Percentiles rank a stretch among this genome's conserved stretches.
Conservation (phyloP, 2,329 filamentous ascomycete genomes). For the Epichloe amarillans region DNA sequence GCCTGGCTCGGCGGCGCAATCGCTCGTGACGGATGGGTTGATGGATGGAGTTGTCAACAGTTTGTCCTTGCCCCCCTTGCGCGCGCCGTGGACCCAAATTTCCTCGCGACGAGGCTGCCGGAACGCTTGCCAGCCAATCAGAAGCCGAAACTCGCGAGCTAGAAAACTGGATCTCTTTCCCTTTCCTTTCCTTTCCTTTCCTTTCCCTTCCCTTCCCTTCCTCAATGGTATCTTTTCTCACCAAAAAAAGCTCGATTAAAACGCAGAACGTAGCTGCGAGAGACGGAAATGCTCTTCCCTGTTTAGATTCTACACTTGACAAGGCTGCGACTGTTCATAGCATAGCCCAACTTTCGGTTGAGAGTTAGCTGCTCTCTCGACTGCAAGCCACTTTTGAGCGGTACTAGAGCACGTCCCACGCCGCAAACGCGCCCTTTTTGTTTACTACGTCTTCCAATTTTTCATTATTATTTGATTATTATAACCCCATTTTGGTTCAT, state of each 20-base stretch:
- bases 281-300: not conserved
- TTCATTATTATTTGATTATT: not conserved
- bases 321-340: not conserved
- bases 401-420: not conserved
- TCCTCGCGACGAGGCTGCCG: slow-evolving; percentile 24
- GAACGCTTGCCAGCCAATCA: slow-evolving; percentile 15
- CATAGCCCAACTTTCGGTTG: not conserved
- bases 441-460: not conserved
- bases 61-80: slow-evolving; percentile 3
- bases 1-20: slow-evolving; percentile 6
- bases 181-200: too few species aligned
- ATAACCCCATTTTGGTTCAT: not conserved
- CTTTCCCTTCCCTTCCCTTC: too few species aligned
- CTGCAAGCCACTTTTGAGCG: not conserved
- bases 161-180: not conserved
- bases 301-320: not conserved
- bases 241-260: not conserved
- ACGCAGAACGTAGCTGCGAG: not conserved
- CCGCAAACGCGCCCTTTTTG: too few species aligned
- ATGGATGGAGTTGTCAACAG: slow-evolving; percentile 2
- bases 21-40: slow-evolving; percentile 5
- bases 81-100: slow-evolving; percentile 20
- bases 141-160: not conserved
- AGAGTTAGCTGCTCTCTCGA: not conserved
- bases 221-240: not conserved